Conservation (phyloP, 2,329 filamentous ascomycete genomes). For the Penicillium hordei region DNA sequence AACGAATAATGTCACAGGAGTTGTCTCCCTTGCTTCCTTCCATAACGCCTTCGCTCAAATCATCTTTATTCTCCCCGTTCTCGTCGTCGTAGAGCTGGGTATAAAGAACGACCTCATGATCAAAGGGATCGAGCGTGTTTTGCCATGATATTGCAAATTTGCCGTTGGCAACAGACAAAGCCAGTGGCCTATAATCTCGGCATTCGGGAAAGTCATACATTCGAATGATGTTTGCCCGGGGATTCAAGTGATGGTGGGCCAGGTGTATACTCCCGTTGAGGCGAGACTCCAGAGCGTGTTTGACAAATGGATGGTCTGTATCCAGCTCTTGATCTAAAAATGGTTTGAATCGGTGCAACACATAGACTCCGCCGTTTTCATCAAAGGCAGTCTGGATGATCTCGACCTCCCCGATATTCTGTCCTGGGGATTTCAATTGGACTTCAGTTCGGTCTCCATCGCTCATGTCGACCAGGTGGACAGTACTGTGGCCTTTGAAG, state of each 20-base stretch:
- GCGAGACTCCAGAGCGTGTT: conserved; percentile 30
- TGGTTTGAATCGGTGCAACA: conserved; percentile 37
- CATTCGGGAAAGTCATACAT: conserved; percentile 34
- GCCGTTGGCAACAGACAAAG: conserved; percentile 26
- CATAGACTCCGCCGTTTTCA: conserved; percentile 24
- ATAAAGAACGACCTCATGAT: conserved; percentile 36
- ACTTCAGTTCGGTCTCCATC: conserved; percentile 19
- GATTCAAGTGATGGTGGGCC: conserved; percentile 27
- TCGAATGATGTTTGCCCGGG: conserved; percentile 13
- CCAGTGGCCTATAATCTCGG: conserved; percentile 30
- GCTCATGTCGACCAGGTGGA: conserved; percentile 29
- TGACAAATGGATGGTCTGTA: conserved; percentile 34
- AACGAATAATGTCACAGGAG: conserved; percentile 19
- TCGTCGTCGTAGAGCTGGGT: conserved; percentile 4
- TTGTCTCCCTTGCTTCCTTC: background rate
- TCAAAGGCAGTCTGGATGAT: conserved; percentile 35
- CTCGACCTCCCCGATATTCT: conserved; percentile 30
- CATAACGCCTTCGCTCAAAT: too few relatives aligned
- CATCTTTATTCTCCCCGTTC: background rate
- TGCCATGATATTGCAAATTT: conserved; percentile 43
- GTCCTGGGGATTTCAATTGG: conserved; percentile 24
- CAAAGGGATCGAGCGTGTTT: conserved; percentile 20
- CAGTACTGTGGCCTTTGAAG: conserved; percentile 29
- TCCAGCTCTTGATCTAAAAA: conserved; percentile 22
- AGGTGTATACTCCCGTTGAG: conserved; percentile 28